Evolutionary conservation across 306 rosid genomes (phyloP).

Genomic region (Cicer pinnatifidum): DNA sequence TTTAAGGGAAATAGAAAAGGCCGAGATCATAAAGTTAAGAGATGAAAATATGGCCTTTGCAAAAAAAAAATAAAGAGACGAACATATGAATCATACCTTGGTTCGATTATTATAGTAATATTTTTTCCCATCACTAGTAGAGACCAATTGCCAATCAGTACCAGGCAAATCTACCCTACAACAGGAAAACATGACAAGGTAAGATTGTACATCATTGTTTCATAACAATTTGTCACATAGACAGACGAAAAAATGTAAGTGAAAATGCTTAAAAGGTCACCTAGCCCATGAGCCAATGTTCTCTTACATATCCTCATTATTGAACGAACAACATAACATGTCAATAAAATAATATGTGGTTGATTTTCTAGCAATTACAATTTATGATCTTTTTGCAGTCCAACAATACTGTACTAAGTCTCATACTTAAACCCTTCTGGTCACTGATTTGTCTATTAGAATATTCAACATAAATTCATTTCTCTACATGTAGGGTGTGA

Average conservation of each 20-base stretch:
- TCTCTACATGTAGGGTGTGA: slow-evolving; percentile 11
- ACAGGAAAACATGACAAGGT: slow-evolving; percentile 37
- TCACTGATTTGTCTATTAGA: slow-evolving; percentile 32
- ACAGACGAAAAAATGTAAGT: slow-evolving; percentile 1
- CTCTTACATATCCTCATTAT: slow-evolving; percentile 23
- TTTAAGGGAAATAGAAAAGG: slow-evolving; percentile 4
- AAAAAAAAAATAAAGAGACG: not conserved
- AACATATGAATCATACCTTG: slow-evolving; percentile 63
- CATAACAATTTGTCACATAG: slow-evolving; percentile 14
- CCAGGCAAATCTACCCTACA: slow-evolving; percentile 75
- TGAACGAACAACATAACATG: slow-evolving; percentile 10
- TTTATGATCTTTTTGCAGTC: slow-evolving; percentile 7
- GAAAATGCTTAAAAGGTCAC: slow-evolving; percentile 12
- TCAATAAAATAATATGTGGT: not conserved
- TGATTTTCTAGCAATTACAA: slow-evolving; percentile 16
- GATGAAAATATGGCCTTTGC: not conserved
- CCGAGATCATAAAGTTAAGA: slow-evolving; percentile 16
- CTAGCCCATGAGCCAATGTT: slow-evolving; percentile 12
- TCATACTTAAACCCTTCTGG: not conserved
- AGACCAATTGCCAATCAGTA: slow-evolving; percentile 90
- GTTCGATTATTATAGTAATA: slow-evolving; percentile 86
- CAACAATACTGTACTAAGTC: slow-evolving; percentile 8
- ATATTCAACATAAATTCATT: slow-evolving; percentile 14
- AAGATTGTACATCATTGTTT: slow-evolving; percentile 7
- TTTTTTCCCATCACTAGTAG: slow-evolving; percentile 84